A percentile compares a stretch with the other conserved stretches of the same genome.
Conservation (phyloP, 208 protist genomes). For the Jaenimonas drosophilae region DNA sequence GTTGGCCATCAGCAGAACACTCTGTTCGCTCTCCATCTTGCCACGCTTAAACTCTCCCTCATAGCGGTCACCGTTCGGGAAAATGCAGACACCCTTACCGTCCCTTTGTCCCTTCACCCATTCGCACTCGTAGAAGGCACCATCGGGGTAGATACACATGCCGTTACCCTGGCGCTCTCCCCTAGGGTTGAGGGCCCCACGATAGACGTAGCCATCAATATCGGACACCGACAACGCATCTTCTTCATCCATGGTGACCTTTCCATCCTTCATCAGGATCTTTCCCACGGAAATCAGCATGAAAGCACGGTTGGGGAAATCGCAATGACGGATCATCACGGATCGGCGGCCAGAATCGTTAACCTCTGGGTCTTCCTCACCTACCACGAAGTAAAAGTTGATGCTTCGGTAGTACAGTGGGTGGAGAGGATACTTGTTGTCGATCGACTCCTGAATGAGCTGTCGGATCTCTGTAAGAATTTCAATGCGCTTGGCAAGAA, state of each 20-base stretch:
- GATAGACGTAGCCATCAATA: neutral
- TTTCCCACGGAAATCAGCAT: constrained; percentile 1
- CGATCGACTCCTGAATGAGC: neutral
- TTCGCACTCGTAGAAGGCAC: constrained; percentile 4
- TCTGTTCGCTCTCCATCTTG: constrained; percentile 4
- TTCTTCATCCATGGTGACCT: neutral
- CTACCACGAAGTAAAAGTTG: neutral
- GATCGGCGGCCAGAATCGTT: neutral
- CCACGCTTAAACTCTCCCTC: constrained; percentile 6
- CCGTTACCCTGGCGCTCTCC: neutral
- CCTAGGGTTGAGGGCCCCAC: neutral
- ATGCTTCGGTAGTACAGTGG: neutral
- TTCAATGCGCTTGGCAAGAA: neutral
- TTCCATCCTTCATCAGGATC: neutral
- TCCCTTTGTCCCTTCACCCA: constrained; percentile 8
- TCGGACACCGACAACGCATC: neutral
- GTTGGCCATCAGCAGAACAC: neutral
- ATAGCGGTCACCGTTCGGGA: constrained; percentile 7
- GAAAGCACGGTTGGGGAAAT: neutral
- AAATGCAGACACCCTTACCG: constrained; percentile 3
- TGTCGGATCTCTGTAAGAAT: neutral
- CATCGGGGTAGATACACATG: constrained; percentile 2
- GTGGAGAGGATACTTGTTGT: neutral
- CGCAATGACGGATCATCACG: neutral
- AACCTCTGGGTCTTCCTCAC: neutral